Conservation (phyloP, 2,329 filamentous ascomycete species). For the Hymenoscyphus fructigenus region DNA sequence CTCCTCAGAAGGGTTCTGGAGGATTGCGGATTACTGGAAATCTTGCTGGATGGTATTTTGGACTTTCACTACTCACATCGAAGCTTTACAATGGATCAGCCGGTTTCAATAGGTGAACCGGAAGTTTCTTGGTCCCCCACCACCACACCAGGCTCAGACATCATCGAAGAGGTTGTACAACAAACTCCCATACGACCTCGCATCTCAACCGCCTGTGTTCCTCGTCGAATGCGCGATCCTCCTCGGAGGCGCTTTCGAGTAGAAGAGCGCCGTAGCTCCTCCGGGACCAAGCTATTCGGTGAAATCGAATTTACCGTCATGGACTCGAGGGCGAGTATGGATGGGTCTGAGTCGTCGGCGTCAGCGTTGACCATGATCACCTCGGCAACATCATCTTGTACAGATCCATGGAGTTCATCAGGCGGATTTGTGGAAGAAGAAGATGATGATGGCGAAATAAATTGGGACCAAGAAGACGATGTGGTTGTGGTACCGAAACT, state of each 20-base stretch:
- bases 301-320: slow-evolving; percentile 24
- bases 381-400: slow-evolving; percentile 30
- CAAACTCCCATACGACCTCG: slow-evolving; percentile 14
- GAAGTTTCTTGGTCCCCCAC: slow-evolving; percentile 24
- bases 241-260: slow-evolving; percentile 21
- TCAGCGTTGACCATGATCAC: slow-evolving; percentile 32
- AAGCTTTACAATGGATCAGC: slow-evolving; percentile 24
- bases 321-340: slow-evolving; percentile 31
- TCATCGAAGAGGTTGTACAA: slow-evolving; percentile 29
- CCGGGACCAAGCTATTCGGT: slow-evolving; percentile 18
- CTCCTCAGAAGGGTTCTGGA: slow-evolving; percentile 4
- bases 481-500: slow-evolving; percentile 52
- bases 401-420: slow-evolving; percentile 34
- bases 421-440: slow-evolving; percentile 31
- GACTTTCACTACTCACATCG: slow-evolving; percentile 11
- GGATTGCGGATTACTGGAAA: slow-evolving; percentile 11
- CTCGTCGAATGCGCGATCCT: slow-evolving; percentile 19
- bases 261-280: slow-evolving; percentile 16
- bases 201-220: slow-evolving; percentile 11
- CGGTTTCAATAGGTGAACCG: slow-evolving; percentile 19
- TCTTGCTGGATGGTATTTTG: slow-evolving; percentile 7
- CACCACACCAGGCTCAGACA: slow-evolving; percentile 26
- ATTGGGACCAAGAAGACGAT: slow-evolving; percentile 39
- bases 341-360: slow-evolving; percentile 30
- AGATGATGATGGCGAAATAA: slow-evolving; percentile 35